phyloP scores from a whole-genome alignment of 768 basidiomycete species.

The Kwoniella newhampshirensis region DNA sequence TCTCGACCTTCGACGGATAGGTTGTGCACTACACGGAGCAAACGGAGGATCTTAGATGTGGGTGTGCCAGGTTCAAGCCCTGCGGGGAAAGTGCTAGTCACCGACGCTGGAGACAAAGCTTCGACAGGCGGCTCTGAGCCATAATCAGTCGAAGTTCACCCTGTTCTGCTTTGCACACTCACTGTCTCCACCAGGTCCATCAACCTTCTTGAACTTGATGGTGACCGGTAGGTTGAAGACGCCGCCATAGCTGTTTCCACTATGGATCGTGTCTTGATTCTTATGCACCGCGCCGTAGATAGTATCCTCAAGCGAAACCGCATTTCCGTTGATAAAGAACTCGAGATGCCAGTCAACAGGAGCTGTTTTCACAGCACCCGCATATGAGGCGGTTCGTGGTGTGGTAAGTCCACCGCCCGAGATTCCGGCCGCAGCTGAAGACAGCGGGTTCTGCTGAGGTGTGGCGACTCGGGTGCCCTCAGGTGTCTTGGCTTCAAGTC shows the following conservation, averaged over 20 bases:
- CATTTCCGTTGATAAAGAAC: conserved; percentile 87
- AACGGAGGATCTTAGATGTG: conserved; percentile 83
- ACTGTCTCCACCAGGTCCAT: conserved; percentile 66
- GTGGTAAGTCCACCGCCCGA: conserved; percentile 28
- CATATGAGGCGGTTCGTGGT: conserved; percentile 65
- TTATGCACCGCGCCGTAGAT: conserved; percentile 90
- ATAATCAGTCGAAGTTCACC: conserved; percentile 56
- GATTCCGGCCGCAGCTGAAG: conserved; percentile 46
- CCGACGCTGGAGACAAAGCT: conserved; percentile 36
- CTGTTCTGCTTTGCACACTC: conserved; percentile 3
- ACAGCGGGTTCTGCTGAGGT: conserved; percentile 59
- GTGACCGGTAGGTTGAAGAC: conserved; percentile 85
- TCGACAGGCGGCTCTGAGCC: conserved; percentile 20
- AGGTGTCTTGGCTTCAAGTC: conserved; percentile 92
- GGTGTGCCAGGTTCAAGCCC: conserved; percentile 80
- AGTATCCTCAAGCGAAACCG: conserved; percentile 80
- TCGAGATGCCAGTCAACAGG: conserved; percentile 96
- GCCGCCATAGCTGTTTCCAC: conserved; percentile 13
- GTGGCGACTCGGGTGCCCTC: conserved; percentile 93
- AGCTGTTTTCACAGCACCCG: conserved; percentile 86
- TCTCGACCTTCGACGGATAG: conserved; percentile 64
- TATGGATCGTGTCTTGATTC: conserved; percentile 15
- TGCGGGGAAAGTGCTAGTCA: conserved; percentile 58
- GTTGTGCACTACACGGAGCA: conserved; percentile 81
- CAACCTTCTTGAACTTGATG: conserved; percentile 87